phyloP scores from a whole-genome alignment of 495 filamentous ascomycete species.

The Aspergillus bertholletiae region DNA sequence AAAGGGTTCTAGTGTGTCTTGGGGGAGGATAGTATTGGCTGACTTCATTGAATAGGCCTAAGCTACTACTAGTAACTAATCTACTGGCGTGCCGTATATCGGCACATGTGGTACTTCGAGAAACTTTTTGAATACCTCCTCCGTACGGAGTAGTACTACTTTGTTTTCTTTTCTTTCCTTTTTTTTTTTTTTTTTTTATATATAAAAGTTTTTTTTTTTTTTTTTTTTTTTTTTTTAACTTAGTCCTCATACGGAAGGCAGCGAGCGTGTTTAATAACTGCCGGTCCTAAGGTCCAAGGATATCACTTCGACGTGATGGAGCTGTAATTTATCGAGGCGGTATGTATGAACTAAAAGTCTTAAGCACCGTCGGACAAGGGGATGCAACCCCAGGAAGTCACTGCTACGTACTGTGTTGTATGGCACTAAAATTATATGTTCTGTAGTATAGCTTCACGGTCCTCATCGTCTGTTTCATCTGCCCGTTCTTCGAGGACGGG shows the following conservation, averaged over 20 bases:
- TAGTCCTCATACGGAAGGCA: too few relatives aligned
- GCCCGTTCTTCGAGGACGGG: neutral
- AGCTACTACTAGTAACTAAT: too few relatives aligned
- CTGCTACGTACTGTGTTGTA: neutral
- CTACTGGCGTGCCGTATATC: too few relatives aligned
- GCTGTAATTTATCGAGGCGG: neutral
- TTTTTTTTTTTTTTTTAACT: too few relatives aligned
- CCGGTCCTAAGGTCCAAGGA: neutral
- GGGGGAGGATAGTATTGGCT: neutral
- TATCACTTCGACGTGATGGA: neutral
- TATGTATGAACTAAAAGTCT: neutral
- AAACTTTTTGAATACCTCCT: neutral
- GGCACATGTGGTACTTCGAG: neutral
- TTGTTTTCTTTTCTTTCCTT: too few relatives aligned
- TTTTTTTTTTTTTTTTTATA: too few relatives aligned
- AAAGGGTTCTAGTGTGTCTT: neutral
- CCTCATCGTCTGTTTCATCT: neutral
- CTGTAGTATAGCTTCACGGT: neutral
- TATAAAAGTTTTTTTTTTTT: too few relatives aligned
- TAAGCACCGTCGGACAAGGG: neutral
- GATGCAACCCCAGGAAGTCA: neutral
- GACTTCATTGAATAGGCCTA: neutral
- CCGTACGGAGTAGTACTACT: neutral
- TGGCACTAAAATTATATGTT: neutral
- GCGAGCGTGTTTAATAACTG: too few relatives aligned